A percentile compares a stretch with the other conserved stretches of the same genome.
These are phyloP conservation scores for Scalesia atractyloides DNA, from an alignment of 129 eudicot genomes.

Conservation along the genomic window DNA sequence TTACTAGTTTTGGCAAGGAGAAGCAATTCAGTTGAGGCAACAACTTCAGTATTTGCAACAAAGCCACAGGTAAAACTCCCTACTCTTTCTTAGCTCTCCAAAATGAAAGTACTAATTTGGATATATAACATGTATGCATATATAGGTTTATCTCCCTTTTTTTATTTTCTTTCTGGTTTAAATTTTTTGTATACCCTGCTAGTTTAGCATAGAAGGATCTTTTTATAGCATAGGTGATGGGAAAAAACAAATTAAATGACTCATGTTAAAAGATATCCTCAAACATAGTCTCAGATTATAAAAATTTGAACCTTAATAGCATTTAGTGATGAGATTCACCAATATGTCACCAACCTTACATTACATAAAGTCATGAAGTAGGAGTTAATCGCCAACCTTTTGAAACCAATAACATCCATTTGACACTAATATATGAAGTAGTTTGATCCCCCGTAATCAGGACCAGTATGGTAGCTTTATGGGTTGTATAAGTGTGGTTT, in stretches of 20 bases:
- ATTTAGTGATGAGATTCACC: neutral
- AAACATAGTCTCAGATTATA: neutral
- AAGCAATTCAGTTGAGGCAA: conserved; percentile 61
- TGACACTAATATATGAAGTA: neutral
- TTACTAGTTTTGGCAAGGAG: conserved; percentile 71
- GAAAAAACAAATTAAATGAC: neutral
- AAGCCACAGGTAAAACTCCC: conserved; percentile 51
- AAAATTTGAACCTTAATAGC: neutral
- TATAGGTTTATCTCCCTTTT: neutral
- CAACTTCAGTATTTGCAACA: conserved; percentile 73
- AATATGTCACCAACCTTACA: neutral
- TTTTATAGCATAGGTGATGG: neutral
- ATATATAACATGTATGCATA: neutral
- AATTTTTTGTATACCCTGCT: neutral
- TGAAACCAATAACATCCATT: neutral
- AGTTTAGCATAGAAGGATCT: conserved; percentile 1
- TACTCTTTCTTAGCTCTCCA: conserved; percentile 10
- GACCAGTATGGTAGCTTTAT: neutral
- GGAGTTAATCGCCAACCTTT: neutral
- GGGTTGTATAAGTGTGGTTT: conserved; percentile 2
- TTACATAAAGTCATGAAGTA: neutral
- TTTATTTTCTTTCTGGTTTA: neutral
- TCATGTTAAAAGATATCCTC: neutral
- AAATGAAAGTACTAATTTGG: conserved; percentile 8
- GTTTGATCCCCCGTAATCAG: neutral